Evolutionary conservation across 1,284 basidiomycete genomes (phyloP).

Genomic region (Fomitiporia mediterranea): DNA sequence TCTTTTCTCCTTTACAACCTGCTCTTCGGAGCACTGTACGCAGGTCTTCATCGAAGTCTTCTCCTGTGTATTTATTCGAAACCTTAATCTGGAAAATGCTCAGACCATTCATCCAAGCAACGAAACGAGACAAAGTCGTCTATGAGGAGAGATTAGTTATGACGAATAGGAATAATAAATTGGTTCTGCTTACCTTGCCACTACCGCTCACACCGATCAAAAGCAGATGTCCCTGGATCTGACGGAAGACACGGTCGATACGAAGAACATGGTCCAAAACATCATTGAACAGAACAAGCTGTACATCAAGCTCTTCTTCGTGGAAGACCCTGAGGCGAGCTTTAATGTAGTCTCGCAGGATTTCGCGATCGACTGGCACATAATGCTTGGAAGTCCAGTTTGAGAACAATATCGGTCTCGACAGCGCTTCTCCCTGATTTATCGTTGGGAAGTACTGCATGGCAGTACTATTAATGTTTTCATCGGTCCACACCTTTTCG

Average conservation of each 20-base stretch:
- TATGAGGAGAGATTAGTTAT: slow-evolving; percentile 31
- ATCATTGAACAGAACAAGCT: slow-evolving; percentile 98
- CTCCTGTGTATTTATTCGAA: slow-evolving; percentile 96
- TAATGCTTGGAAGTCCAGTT: slow-evolving; percentile 99
- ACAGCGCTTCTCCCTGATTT: slow-evolving; percentile 77
- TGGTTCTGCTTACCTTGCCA: slow-evolving; percentile 71
- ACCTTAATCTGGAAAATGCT: slow-evolving; percentile 99
- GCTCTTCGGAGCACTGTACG: slow-evolving; percentile 89
- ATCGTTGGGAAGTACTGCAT: slow-evolving; percentile 91
- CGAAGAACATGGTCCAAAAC: slow-evolving; percentile 96
- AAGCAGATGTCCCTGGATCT: slow-evolving; percentile 93
- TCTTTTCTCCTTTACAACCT: slow-evolving; percentile 98
- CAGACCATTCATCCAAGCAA: slow-evolving; percentile 99
- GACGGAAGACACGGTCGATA: slow-evolving; percentile 99
- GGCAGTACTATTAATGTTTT: slow-evolving; percentile 83
- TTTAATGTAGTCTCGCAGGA: slow-evolving; percentile 93
- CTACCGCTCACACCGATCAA: slow-evolving; percentile 97
- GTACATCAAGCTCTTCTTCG: slow-evolving; percentile 97
- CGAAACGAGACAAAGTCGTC: slow-evolving; percentile 97
- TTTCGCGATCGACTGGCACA: slow-evolving; percentile 90
- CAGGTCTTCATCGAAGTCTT: slow-evolving; percentile 98
- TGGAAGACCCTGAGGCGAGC: slow-evolving; percentile 94
- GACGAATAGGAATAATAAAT: not conserved
- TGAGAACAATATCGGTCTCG: slow-evolving; percentile 92
- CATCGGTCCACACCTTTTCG: slow-evolving; percentile 94